Evolutionary conservation across 768 basidiomycete genomes (phyloP).

Genomic region (Leccinum disarticulatum): DNA sequence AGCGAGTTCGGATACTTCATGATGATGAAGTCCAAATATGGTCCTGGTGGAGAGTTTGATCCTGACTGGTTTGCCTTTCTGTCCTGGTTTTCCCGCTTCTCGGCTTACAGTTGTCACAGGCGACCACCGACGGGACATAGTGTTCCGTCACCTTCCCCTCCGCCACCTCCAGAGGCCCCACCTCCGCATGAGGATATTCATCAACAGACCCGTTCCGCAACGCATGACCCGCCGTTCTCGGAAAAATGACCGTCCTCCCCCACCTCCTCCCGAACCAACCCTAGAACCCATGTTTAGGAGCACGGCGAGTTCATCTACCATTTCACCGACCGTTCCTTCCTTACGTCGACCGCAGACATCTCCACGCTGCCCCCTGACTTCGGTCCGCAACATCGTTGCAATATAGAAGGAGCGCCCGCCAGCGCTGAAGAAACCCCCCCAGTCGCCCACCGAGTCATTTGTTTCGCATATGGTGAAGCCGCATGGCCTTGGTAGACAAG

Average conservation of each 20-base stretch:
- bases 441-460: too few species aligned
- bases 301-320: too few species aligned
- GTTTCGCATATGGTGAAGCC: too few species aligned
- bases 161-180: constrained; percentile 43
- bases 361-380: too few species aligned
- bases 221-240: constrained; percentile 42
- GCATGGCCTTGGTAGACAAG: too few species aligned
- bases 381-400: too few species aligned
- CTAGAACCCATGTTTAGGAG: constrained; percentile 44
- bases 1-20: constrained; percentile 79
- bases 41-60: constrained; percentile 84
- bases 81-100: background rate
- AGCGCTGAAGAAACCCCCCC: too few species aligned
- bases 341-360: too few species aligned
- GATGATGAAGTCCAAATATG: constrained; percentile 70
- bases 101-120: constrained; percentile 29
- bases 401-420: too few species aligned
- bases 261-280: constrained; percentile 33
- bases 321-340: too few species aligned
- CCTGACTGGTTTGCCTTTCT: constrained; percentile 62
- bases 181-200: constrained; percentile 43
- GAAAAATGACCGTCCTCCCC: constrained; percentile 38
- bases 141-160: constrained; percentile 43
- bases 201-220: constrained; percentile 44
- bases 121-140: constrained; percentile 42